phyloP scores from a whole-genome alignment of 306 rosid genomes.

The Cicer judaicum region DNA sequence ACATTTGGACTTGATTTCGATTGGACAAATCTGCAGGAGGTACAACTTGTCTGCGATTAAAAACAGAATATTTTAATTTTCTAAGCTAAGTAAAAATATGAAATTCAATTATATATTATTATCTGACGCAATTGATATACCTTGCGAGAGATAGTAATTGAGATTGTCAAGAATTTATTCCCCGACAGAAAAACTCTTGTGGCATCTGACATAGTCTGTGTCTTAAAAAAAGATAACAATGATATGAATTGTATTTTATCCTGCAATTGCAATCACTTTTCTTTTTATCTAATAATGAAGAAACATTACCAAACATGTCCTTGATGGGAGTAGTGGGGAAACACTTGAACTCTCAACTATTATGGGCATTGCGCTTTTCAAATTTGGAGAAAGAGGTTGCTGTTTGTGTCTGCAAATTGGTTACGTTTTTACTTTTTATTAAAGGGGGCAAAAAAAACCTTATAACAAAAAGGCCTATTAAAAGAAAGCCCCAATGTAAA shows the following conservation, averaged over 20 bases:
- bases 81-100: neutral
- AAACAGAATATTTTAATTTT: slow-evolving; percentile 12
- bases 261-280: neutral
- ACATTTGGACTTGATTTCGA: slow-evolving; percentile 46
- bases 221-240: neutral
- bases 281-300: neutral
- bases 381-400: neutral
- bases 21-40: slow-evolving; percentile 21
- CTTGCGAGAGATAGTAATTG: slow-evolving; percentile 37
- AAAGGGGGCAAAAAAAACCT: too few species aligned
- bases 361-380: slow-evolving; percentile 9
- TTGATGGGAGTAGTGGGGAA: neutral
- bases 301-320: slow-evolving; percentile 34
- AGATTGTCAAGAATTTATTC: slow-evolving; percentile 28
- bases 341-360: slow-evolving; percentile 1
- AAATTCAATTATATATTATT: neutral
- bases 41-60: slow-evolving; percentile 40
- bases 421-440: neutral
- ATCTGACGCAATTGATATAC: slow-evolving; percentile 40
- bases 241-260: neutral
- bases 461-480: too few species aligned
- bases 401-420: neutral
- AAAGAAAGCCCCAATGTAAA: too few species aligned
- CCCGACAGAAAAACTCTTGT: slow-evolving; percentile 33
- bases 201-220: slow-evolving; percentile 34